These are phyloP conservation scores for Saturnispora dispora DNA, from an alignment of 805 yeast species.

Conservation along the genomic window DNA sequence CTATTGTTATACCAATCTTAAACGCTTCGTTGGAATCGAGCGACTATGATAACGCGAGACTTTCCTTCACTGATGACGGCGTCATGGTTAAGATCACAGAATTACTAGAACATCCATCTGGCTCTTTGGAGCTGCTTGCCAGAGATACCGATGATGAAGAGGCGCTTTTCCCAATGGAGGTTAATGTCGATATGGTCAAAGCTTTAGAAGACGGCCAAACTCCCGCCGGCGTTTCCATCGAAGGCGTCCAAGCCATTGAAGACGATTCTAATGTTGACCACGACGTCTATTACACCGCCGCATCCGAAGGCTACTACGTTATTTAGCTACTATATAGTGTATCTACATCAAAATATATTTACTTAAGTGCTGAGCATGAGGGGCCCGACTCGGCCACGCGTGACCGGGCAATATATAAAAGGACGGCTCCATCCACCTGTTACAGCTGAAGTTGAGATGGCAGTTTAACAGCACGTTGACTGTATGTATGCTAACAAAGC, in stretches of 20 bases:
- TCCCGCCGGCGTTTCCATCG: conserved; percentile 56
- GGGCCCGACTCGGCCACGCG: not conserved
- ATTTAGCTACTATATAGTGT: conserved; percentile 22
- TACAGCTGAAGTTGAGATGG: not conserved
- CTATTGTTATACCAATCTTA: conserved; percentile 57
- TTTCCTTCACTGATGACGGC: conserved; percentile 59
- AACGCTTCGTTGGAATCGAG: conserved; percentile 44
- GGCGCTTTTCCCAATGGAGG: conserved; percentile 78
- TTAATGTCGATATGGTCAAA: conserved; percentile 43
- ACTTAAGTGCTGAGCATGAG: conserved; percentile 3
- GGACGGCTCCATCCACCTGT: not conserved
- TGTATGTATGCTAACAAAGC: not conserved
- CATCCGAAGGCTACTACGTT: conserved; percentile 52
- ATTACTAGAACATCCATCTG: conserved; percentile 43
- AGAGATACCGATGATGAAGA: conserved; percentile 67
- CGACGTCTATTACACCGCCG: conserved; percentile 49
- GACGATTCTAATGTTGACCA: conserved; percentile 49
- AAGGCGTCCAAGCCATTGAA: conserved; percentile 47
- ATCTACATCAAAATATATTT: not conserved
- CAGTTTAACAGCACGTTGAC: not conserved
- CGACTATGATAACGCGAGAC: conserved; percentile 46
- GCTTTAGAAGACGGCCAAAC: conserved; percentile 21
- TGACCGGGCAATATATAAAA: not conserved
- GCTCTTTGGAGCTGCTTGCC: conserved; percentile 71
- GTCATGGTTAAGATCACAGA: conserved; percentile 53